phyloP scores from a whole-genome alignment of 345 rosid species.

The Carallia brachiata region DNA sequence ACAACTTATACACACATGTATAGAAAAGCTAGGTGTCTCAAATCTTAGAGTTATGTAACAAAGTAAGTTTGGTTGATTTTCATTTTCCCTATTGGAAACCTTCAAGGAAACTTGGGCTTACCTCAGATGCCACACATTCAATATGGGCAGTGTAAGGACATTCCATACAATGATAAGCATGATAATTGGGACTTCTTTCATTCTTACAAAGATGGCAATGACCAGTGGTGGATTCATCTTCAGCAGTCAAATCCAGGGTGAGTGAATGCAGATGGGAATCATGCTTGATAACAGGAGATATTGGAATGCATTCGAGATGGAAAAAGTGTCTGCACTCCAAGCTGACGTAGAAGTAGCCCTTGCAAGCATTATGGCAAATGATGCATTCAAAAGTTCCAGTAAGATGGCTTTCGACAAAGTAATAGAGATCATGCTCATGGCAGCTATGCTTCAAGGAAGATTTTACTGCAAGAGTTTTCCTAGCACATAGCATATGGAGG shows the following conservation, averaged over 20 bases:
- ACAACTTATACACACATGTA: too few relatives aligned
- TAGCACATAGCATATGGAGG: constrained; percentile 16
- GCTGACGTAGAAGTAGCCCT: not conserved
- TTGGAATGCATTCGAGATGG: not conserved
- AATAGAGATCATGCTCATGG: constrained; percentile 20
- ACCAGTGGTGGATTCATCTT: not conserved
- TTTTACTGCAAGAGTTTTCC: constrained; percentile 3
- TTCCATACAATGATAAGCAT: not conserved
- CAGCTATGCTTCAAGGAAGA: not conserved
- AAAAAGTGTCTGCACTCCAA: not conserved
- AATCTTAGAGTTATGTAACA: too few relatives aligned
- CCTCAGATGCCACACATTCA: not conserved
- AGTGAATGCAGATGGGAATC: not conserved
- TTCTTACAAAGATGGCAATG: not conserved
- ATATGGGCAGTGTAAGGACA: not conserved
- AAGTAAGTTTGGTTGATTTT: too few relatives aligned
- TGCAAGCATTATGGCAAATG: not conserved
- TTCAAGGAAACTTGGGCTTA: too few relatives aligned
- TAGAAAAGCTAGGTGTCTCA: too few relatives aligned
- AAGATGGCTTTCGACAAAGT: not conserved
- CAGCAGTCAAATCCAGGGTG: not conserved
- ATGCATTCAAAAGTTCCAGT: not conserved
- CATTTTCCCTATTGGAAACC: too few relatives aligned
- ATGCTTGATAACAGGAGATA: not conserved
- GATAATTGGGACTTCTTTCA: not conserved